Evolutionary conservation across 805 yeast species (phyloP), one percentile per base, ranked within the genome.

Genomic region (Saccharomycopsis microspora): DNA sequence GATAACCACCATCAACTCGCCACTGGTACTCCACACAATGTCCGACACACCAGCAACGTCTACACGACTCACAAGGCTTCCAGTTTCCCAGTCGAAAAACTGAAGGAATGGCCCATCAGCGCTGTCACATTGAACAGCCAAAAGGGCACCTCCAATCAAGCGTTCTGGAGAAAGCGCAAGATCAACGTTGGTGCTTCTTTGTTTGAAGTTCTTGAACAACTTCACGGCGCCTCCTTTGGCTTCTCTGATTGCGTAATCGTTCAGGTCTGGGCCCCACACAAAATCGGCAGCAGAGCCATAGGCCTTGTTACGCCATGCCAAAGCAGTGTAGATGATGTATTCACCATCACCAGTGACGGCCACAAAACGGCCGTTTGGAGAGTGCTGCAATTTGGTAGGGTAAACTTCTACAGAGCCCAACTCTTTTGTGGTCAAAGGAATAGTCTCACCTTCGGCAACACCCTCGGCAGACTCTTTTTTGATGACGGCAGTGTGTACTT

Each of bases 281-380:
- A 94, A 87, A 60, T 88, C 97, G 47, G 79, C 67, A 27, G 95
- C 96, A 49, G 77, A 74, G 54, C 97, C 97, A 64, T 85, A 93
- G 44, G 88, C 74, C 68, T 88, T 93, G 60, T 90, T 88, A 70
- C 98, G 80, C 98, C 98, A 93, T 1, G 97, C 97, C 58, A 93
- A 75, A 1, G 98, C 90, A 2, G 97, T 89, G 67, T 90, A 93
- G 47, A 93, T 82, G 57, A 90, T 86, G 64, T 87, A 90, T 66
- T 93, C 99, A 51, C 96, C 97, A 67, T 93, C 98, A 61, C 99
- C 99, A 42, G 90, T 83, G 44, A 93, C 96, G 31, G 97, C 84
- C 38, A 89, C 97, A 63, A 85, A 93, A 65, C 96, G 80, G 54
- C 99, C 99, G 62, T 93, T 93, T 54, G 97, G 97, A 41, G 97